phyloP scores from a whole-genome alignment of 2,329 filamentous ascomycete species.

The Colletotrichum tropicale region DNA sequence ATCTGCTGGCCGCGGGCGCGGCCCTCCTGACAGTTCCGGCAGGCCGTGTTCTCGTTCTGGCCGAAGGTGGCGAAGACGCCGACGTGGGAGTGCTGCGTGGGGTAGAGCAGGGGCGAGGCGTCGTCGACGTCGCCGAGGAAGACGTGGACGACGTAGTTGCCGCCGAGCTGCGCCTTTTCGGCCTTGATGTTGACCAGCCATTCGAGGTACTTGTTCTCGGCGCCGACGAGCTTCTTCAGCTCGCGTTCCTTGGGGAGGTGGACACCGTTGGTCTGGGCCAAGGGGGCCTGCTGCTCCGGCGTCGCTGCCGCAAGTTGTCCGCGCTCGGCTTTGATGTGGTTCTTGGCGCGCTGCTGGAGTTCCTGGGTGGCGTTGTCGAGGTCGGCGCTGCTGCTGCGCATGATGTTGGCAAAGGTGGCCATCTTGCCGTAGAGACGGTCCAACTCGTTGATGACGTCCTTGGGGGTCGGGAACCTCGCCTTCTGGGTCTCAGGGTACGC shows the following conservation, averaged over 20 bases:
- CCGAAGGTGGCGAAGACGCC: constrained; percentile 47
- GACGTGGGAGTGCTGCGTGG: constrained; percentile 48
- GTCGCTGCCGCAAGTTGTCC: neutral
- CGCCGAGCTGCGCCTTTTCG: constrained; percentile 50
- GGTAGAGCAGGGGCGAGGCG: constrained; percentile 47
- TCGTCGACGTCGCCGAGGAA: constrained; percentile 50
- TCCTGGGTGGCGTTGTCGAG: neutral
- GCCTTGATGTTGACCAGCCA: constrained; percentile 63
- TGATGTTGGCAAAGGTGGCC: constrained; percentile 12
- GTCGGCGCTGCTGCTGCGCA: neutral
- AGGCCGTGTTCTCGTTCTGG: constrained; percentile 28
- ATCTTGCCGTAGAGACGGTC: constrained; percentile 7
- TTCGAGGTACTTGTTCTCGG: constrained; percentile 41
- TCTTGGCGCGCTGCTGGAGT: neutral
- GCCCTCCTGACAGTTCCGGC: constrained; percentile 26
- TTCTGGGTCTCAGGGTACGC: constrained; percentile 30
- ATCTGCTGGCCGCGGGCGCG: constrained; percentile 19
- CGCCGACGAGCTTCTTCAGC: neutral
- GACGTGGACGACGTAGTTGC: constrained; percentile 59
- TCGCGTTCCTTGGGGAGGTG: neutral
- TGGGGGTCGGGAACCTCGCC: constrained; percentile 21
- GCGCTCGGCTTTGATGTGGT: neutral
- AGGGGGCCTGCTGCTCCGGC: neutral
- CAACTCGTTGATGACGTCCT: constrained; percentile 23
- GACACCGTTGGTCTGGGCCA: neutral